A percentile compares a stretch with the other conserved stretches of the same genome.
Evolutionary conservation across 768 basidiomycete species (phyloP).

Genomic region (Naganishia randhawae): DNA sequence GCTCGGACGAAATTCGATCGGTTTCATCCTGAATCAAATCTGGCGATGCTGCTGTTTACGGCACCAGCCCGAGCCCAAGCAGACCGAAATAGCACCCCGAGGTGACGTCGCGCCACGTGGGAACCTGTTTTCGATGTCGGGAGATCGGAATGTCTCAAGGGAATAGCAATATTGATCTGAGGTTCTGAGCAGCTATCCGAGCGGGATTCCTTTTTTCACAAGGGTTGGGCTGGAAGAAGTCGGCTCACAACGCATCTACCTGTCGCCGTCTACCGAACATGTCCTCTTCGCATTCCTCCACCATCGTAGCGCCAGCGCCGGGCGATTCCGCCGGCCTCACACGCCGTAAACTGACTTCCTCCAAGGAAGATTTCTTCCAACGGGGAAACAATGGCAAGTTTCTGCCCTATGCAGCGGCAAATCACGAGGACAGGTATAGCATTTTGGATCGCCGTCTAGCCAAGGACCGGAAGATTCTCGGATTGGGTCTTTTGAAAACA

Average conservation of each 20-base stretch:
- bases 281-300: background rate
- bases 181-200: no score
- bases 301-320: background rate
- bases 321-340: background rate
- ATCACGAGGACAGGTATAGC: slow-evolving; percentile 9
- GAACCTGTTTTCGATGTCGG: background rate
- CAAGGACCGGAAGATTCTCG: slow-evolving; percentile 22
- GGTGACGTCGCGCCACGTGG: slow-evolving; percentile 8
- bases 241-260: no score
- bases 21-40: slow-evolving; percentile 3
- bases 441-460: background rate
- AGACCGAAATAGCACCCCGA: background rate
- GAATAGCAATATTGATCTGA: background rate
- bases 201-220: background rate
- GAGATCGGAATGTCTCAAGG: background rate
- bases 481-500: slow-evolving; percentile 24
- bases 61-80: background rate
- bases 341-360: background rate
- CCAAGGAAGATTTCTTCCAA: slow-evolving; percentile 10
- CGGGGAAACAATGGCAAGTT: slow-evolving; percentile 11
- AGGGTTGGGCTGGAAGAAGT: background rate
- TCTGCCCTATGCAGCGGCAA: slow-evolving; percentile 7
- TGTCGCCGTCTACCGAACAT: background rate
- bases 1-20: background rate
- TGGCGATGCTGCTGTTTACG: background rate